These are phyloP conservation scores for Lactarius pseudohatsudake DNA, from an alignment of 768 basidiomycete genomes.

Conservation along the genomic window DNA sequence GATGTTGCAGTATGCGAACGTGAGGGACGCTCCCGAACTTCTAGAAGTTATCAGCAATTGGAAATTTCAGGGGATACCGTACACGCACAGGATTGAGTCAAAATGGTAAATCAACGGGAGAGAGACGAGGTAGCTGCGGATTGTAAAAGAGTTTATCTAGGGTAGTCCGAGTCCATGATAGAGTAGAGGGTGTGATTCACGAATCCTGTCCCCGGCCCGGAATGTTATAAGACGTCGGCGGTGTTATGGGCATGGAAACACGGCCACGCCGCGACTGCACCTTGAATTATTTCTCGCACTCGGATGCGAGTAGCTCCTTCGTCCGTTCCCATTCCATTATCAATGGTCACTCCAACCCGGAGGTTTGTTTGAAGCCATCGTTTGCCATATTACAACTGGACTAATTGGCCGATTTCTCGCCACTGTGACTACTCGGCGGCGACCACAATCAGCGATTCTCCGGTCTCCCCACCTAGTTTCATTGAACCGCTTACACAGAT, in stretches of 20 bases:
- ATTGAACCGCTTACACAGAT: not conserved
- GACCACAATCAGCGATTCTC: not conserved
- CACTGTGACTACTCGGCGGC: no score
- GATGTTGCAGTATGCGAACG: conserved; percentile 82
- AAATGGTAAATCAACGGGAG: conserved; percentile 97
- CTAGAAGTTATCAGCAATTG: conserved; percentile 10
- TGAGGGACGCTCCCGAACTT: conserved; percentile 82
- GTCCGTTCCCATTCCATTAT: no score
- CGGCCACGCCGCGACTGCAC: no score
- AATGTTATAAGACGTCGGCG: no score
- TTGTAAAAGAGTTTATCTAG: conserved; percentile 80
- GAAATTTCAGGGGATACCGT: conserved; percentile 24
- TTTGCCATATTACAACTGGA: no score
- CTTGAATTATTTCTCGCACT: no score
- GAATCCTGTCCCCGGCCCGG: no score
- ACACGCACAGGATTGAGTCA: conserved; percentile 78
- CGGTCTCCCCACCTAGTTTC: not conserved
- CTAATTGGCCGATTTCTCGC: no score
- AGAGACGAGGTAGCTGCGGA: conserved; percentile 70
- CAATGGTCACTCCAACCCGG: no score
- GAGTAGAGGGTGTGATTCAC: not conserved
- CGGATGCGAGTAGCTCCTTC: no score
- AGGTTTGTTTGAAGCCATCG: no score
- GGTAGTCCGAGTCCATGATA: not conserved
- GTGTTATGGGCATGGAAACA: no score